These are phyloP conservation scores for Saturnispora dispora DNA, from an alignment of 805 yeast species.

Conservation along the genomic window DNA sequence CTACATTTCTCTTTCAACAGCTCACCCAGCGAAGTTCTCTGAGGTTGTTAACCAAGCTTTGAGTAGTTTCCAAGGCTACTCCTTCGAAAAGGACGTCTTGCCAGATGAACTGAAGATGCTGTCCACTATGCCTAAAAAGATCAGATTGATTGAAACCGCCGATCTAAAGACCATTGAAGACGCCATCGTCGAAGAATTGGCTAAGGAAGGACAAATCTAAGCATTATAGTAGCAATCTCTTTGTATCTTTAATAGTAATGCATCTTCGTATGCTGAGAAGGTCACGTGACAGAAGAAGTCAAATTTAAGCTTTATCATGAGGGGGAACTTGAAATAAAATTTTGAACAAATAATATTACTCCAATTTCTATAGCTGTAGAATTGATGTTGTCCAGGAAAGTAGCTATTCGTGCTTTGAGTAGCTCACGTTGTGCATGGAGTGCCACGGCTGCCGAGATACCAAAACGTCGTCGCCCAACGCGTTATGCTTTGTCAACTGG, in stretches of 20 bases:
- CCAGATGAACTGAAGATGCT: conserved; percentile 80
- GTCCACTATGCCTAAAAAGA: conserved; percentile 62
- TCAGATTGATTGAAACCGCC: conserved; percentile 59
- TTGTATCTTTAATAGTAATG: not conserved
- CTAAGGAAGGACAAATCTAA: conserved; percentile 28
- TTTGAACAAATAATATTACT: not conserved
- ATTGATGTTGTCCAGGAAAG: not conserved
- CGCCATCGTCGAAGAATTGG: conserved; percentile 65
- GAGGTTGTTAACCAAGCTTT: conserved; percentile 89
- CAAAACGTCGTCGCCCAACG: conserved; percentile 31
- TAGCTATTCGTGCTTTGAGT: not conserved
- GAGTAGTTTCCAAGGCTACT: conserved; percentile 54
- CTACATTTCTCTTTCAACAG: conserved; percentile 81
- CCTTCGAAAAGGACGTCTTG: conserved; percentile 79
- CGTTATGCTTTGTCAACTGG: conserved; percentile 62
- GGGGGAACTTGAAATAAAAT: not conserved
- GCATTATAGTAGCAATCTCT: not conserved
- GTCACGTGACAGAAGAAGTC: not conserved
- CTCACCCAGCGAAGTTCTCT: conserved; percentile 98
- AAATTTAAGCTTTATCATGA: not conserved
- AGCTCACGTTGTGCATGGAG: not conserved
- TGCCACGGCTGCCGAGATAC: not conserved
- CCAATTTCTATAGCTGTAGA: not conserved
- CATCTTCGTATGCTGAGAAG: not conserved
- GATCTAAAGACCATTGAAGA: conserved; percentile 66